Evolutionary conservation across 2,329 filamentous ascomycete species (phyloP).

Genomic region (Zelopaecilomyces penicillatus): DNA sequence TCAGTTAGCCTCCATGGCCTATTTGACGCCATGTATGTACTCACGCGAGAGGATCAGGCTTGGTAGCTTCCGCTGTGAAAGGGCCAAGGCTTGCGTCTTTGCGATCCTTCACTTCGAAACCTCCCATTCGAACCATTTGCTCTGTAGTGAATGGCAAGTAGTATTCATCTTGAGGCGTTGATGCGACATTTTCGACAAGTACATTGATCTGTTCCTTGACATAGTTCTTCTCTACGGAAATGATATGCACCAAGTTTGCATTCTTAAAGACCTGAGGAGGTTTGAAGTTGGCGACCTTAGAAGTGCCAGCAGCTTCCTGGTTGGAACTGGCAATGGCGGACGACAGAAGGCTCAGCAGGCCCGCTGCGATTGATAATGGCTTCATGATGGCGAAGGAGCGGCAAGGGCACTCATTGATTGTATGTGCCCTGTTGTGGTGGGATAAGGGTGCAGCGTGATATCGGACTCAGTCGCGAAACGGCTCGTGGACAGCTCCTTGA

Average conservation of each 20-base stretch:
- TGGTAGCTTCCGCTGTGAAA: slow-evolving; percentile 63
- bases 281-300: slow-evolving; percentile 60
- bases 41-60: slow-evolving; percentile 53
- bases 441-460: slow-evolving; percentile 9
- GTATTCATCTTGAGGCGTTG: slow-evolving; percentile 77
- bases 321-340: slow-evolving; percentile 32
- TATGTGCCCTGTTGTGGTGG: slow-evolving; percentile 16
- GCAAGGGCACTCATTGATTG: slow-evolving; percentile 25
- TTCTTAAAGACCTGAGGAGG: slow-evolving; percentile 92
- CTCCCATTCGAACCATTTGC: slow-evolving; percentile 69
- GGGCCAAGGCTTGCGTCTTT: slow-evolving; percentile 61
- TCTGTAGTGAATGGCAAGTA: slow-evolving; percentile 77
- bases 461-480: slow-evolving; percentile 10
- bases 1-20: not conserved
- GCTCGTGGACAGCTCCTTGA: slow-evolving; percentile 6
- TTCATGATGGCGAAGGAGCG: slow-evolving; percentile 29
- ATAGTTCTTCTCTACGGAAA: slow-evolving; percentile 90
- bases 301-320: slow-evolving; percentile 35
- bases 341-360: slow-evolving; percentile 50
- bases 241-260: slow-evolving; percentile 77
- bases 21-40: slow-evolving; percentile 4
- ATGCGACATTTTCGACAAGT: slow-evolving; percentile 81
- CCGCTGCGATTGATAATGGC: slow-evolving; percentile 42
- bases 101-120: slow-evolving; percentile 86
- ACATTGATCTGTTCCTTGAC: slow-evolving; percentile 86